These are phyloP conservation scores for Aristolochia californica DNA, from an alignment of 164 flowering plant species.

Conservation along the genomic window DNA sequence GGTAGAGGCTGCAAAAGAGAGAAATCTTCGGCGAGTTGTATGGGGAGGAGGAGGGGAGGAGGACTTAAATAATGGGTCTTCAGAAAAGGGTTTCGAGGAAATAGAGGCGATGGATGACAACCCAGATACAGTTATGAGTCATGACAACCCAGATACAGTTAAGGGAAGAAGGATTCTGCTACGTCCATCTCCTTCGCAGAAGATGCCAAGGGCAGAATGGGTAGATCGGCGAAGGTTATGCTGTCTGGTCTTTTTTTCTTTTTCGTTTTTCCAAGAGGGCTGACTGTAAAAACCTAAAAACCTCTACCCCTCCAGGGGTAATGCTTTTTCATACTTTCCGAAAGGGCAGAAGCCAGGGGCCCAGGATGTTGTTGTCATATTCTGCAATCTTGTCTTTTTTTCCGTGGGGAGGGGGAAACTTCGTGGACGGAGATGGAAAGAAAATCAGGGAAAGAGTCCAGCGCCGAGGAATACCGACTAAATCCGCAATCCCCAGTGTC, in stretches of 20 bases:
- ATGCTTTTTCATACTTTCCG: not conserved
- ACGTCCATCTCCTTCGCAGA: constrained; percentile 5
- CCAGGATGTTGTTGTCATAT: not conserved
- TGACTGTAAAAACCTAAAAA: not conserved
- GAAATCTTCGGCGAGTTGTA: not conserved
- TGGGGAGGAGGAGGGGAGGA: constrained; percentile 2
- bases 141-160: constrained; percentile 5
- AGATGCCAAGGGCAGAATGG: constrained; percentile 4
- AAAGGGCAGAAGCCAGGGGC: no score
- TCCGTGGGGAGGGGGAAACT: not conserved
- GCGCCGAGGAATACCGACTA: no score
- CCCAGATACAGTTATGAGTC: not conserved
- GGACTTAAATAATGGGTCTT: not conserved
- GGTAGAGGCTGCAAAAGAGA: not conserved
- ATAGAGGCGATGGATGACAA: constrained; percentile 1
- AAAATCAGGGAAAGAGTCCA: no score
- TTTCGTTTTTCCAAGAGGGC: not conserved
- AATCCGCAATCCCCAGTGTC: no score
- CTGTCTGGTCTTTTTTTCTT: not conserved
- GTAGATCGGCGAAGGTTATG: not conserved
- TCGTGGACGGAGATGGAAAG: no score
- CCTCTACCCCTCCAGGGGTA: not conserved
- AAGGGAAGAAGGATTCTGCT: not conserved
- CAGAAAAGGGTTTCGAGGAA: not conserved
- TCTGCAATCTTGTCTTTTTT: not conserved